These are phyloP conservation scores for Ilyonectria robusta DNA, from an alignment of 2,329 filamentous ascomycete genomes.

Conservation along the genomic window DNA sequence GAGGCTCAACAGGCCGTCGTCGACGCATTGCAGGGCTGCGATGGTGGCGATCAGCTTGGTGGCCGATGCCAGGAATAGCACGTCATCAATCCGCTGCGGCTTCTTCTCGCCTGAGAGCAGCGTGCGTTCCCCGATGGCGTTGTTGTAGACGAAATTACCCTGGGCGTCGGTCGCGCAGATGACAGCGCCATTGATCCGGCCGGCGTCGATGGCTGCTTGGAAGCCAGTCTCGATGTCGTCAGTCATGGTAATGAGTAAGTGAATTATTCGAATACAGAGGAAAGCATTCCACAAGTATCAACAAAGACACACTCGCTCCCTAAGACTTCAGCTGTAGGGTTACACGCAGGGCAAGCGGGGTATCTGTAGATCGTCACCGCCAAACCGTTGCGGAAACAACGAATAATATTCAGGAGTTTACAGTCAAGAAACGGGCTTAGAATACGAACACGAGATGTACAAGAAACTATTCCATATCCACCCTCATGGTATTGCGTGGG, in stretches of 20 bases:
- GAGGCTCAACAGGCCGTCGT: constrained; percentile 63
- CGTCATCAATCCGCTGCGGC: constrained; percentile 54
- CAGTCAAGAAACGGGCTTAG: too few relatives aligned
- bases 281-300: too few relatives aligned
- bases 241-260: constrained; percentile 33
- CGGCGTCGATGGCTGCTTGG: constrained; percentile 58
- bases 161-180: constrained; percentile 57
- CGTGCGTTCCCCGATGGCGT: constrained; percentile 56
- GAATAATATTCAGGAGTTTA: too few relatives aligned
- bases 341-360: too few relatives aligned
- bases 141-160: constrained; percentile 57
- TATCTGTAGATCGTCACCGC: too few relatives aligned
- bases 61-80: constrained; percentile 55
- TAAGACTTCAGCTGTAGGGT: too few relatives aligned
- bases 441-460: too few relatives aligned
- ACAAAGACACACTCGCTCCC: too few relatives aligned
- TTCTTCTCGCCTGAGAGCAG: constrained; percentile 57
- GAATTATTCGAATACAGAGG: too few relatives aligned
- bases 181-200: constrained; percentile 60
- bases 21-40: constrained; percentile 68
- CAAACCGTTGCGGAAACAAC: too few relatives aligned
- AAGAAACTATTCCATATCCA: too few relatives aligned
- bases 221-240: constrained; percentile 55
- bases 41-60: constrained; percentile 66
- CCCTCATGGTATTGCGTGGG: too few relatives aligned